Evolutionary conservation across 108 stramenopile species (phyloP).

Genomic region (Conticribra weissflogii): DNA sequence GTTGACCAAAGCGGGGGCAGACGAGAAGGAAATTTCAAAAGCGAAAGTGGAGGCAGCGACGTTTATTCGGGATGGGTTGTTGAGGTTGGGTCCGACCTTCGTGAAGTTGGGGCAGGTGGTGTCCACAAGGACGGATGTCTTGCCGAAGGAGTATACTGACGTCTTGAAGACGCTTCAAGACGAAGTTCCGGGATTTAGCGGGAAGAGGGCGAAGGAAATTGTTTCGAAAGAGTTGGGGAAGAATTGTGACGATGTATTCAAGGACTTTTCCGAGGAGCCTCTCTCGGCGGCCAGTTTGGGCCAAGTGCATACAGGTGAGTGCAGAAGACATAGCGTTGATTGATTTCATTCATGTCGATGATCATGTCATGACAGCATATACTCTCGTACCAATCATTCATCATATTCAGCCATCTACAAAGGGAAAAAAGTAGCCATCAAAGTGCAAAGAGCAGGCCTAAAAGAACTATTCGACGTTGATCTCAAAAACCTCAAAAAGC

Average conservation of each 20-base stretch:
- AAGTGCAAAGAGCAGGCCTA: conserved; percentile 93
- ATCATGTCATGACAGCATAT: no score
- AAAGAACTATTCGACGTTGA: conserved; percentile 96
- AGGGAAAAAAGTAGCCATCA: conserved; percentile 90
- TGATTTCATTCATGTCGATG: no score
- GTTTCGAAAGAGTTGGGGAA: conserved; percentile 83
- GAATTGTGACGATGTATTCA: conserved; percentile 77
- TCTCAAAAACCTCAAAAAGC: conserved; percentile 87
- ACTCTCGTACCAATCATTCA: no score
- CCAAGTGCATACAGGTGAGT: conserved; percentile 96
- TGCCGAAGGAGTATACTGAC: conserved; percentile 89
- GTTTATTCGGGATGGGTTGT: conserved; percentile 86
- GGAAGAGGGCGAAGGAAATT: conserved; percentile 86
- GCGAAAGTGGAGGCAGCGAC: conserved; percentile 78
- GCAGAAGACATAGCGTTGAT: no score
- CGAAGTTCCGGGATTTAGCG: conserved; percentile 93
- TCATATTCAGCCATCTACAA: conserved; percentile 81
- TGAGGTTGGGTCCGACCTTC: conserved; percentile 93
- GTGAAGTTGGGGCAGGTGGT: conserved; percentile 89
- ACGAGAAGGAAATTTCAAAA: conserved; percentile 64
- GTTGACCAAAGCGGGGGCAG: conserved; percentile 68
- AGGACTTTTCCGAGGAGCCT: conserved; percentile 79
- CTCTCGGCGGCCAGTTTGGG: conserved; percentile 93
- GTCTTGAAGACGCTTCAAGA: conserved; percentile 92
- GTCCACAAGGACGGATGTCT: conserved; percentile 86